These are phyloP conservation scores for Dittrichia graveolens DNA, from an alignment of 129 eudicot genomes.

Conservation along the genomic window DNA sequence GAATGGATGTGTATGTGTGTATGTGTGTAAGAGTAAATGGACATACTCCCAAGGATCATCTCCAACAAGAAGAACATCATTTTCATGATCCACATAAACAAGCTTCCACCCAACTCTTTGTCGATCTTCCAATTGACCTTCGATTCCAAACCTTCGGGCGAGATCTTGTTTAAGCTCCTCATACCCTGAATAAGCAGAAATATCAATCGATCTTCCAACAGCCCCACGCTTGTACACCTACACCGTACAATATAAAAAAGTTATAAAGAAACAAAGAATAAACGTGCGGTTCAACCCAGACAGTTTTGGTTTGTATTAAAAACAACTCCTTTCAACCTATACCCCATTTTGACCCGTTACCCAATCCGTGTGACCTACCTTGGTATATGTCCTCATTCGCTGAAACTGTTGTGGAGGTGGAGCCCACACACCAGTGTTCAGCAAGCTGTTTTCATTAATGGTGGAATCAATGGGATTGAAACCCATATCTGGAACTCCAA, in stretches of 20 bases:
- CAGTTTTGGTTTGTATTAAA: no score
- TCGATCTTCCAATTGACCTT: constrained; percentile 85
- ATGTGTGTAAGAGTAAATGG: background rate
- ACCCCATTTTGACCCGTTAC: background rate
- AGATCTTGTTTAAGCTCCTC: constrained; percentile 90
- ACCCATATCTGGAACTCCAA: constrained; percentile 90
- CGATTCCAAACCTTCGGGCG: constrained; percentile 93
- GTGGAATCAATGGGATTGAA: constrained; percentile 84
- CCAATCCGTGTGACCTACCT: constrained; percentile 39
- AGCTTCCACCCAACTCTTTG: constrained; percentile 94
- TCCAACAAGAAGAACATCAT: constrained; percentile 87
- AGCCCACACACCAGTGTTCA: constrained; percentile 75
- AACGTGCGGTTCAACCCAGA: background rate
- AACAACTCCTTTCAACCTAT: background rate
- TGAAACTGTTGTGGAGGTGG: constrained; percentile 75
- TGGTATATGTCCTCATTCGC: constrained; percentile 88
- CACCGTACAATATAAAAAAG: constrained; percentile 14
- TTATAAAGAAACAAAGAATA: no score
- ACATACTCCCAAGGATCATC: constrained; percentile 99
- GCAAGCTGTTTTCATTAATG: constrained; percentile 63
- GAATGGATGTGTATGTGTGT: no score
- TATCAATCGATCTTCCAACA: constrained; percentile 94
- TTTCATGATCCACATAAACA: constrained; percentile 93
- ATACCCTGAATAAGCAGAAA: constrained; percentile 80
- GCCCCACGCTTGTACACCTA: constrained; percentile 97